Evolutionary conservation across 108 stramenopile species (phyloP).

Genomic region (Asterionellopsis glacialis): DNA sequence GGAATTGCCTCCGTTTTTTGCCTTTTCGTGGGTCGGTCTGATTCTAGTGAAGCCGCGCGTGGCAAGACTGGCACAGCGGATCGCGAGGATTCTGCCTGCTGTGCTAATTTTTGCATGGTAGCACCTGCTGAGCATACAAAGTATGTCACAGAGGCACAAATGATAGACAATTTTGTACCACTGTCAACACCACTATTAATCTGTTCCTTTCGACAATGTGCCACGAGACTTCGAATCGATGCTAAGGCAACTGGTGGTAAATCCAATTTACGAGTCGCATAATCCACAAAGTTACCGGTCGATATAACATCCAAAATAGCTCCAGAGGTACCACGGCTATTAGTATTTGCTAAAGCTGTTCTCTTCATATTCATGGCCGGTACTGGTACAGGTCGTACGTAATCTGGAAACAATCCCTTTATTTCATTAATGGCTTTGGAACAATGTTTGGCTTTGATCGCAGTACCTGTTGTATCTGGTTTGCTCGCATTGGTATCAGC

Average conservation of each 20-base stretch:
- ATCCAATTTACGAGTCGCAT: constrained; percentile 35
- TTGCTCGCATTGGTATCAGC: constrained; percentile 3
- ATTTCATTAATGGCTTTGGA: constrained; percentile 53
- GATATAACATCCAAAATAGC: neutral
- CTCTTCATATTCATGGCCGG: neutral
- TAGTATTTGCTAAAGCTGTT: neutral
- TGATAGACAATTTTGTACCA: constrained; percentile 29
- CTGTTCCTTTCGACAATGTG: constrained; percentile 29
- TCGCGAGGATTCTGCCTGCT: constrained; percentile 18
- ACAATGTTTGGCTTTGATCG: constrained; percentile 52
- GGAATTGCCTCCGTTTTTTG: neutral
- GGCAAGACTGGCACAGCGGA: neutral
- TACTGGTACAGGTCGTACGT: constrained; percentile 5
- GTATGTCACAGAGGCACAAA: constrained; percentile 38
- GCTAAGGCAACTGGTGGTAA: constrained; percentile 51
- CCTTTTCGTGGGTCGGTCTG: neutral
- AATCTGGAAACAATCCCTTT: constrained; percentile 39
- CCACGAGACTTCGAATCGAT: constrained; percentile 31
- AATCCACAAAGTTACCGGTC: constrained; percentile 28
- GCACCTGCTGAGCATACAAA: constrained; percentile 43
- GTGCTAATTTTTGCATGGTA: constrained; percentile 45
- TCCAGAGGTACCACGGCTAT: neutral
- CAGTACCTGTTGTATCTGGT: neutral
- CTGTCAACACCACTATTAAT: constrained; percentile 9
- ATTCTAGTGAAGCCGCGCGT: neutral